Evolutionary conservation across 2,329 filamentous ascomycete species (phyloP).

Genomic region (Tolypocladium tundrense): DNA sequence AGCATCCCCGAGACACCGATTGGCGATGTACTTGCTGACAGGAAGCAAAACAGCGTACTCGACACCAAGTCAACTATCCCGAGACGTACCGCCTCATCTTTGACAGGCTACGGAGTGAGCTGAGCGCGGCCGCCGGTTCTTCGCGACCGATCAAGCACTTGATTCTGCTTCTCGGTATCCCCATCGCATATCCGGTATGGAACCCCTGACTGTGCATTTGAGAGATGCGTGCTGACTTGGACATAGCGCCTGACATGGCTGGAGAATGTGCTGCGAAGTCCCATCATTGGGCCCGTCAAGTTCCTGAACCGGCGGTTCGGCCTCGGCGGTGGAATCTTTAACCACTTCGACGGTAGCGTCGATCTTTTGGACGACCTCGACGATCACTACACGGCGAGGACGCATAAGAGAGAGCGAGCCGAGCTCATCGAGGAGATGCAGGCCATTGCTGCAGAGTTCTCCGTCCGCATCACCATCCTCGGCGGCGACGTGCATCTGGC

Average conservation of each 20-base stretch:
- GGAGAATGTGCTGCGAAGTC: constrained; percentile 82
- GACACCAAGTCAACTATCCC: constrained; percentile 90
- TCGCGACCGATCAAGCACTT: constrained; percentile 80
- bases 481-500: constrained; percentile 91
- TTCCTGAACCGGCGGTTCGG: constrained; percentile 87
- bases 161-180: constrained; percentile 78
- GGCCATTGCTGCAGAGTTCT: constrained; percentile 72
- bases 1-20: constrained; percentile 14
- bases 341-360: constrained; percentile 86
- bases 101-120: constrained; percentile 61
- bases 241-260: constrained; percentile 78
- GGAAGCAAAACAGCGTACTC: constrained; percentile 48
- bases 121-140: constrained; percentile 53
- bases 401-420: constrained; percentile 82
- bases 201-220: constrained; percentile 11
- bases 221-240: constrained; percentile 4
- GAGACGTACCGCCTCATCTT: constrained; percentile 84
- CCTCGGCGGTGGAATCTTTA: constrained; percentile 75
- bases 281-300: constrained; percentile 78
- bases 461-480: constrained; percentile 81
- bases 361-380: constrained; percentile 89
- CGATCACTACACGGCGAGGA: constrained; percentile 89
- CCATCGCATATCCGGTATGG: constrained; percentile 68
- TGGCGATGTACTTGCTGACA: background rate
- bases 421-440: constrained; percentile 73